Conservation (phyloP, 1,284 basidiomycete species). For the Ustanciosporium gigantosporum region DNA sequence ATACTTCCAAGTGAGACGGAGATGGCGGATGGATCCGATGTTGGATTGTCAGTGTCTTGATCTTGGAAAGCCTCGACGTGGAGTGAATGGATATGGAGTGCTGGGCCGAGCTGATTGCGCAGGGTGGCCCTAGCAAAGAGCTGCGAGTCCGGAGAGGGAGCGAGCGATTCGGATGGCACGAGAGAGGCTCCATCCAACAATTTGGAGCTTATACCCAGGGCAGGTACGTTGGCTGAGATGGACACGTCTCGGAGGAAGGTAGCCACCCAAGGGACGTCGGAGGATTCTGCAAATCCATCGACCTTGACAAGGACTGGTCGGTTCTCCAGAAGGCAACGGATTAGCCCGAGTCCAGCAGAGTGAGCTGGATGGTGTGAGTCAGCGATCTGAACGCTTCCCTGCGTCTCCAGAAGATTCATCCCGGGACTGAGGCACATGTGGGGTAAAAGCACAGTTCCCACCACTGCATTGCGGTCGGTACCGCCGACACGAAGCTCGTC, state of each 20-base stretch:
- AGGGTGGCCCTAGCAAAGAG: conserved; percentile 42
- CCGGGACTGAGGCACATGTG: conserved; percentile 20
- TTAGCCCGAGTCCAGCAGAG: conserved; percentile 16
- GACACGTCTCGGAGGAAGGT: conserved; percentile 15
- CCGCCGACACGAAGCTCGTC: conserved; percentile 12
- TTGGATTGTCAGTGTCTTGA: background rate
- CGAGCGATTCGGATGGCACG: conserved; percentile 5
- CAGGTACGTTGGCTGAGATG: conserved; percentile 32
- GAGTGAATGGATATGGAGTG: conserved; percentile 29
- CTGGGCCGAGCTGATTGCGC: conserved; percentile 40
- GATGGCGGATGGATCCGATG: background rate
- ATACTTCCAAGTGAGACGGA: conserved; percentile 39
- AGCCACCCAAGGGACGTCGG: conserved; percentile 35
- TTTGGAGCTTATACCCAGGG: conserved; percentile 30
- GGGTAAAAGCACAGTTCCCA: conserved; percentile 22
- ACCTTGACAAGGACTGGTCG: conserved; percentile 21
- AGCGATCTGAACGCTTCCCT: conserved; percentile 14
- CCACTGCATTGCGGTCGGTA: conserved; percentile 11
- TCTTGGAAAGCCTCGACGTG: conserved; percentile 22
- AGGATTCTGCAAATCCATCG: conserved; percentile 16
- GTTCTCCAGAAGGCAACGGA: conserved; percentile 42
- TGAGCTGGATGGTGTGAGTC: conserved; percentile 4
- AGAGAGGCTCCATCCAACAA: conserved; percentile 48
- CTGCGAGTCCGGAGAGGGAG: conserved; percentile 4
- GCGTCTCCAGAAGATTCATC: background rate